Conservation (phyloP, 2,329 filamentous ascomycete species). For the Graphilbum fragrans region DNA sequence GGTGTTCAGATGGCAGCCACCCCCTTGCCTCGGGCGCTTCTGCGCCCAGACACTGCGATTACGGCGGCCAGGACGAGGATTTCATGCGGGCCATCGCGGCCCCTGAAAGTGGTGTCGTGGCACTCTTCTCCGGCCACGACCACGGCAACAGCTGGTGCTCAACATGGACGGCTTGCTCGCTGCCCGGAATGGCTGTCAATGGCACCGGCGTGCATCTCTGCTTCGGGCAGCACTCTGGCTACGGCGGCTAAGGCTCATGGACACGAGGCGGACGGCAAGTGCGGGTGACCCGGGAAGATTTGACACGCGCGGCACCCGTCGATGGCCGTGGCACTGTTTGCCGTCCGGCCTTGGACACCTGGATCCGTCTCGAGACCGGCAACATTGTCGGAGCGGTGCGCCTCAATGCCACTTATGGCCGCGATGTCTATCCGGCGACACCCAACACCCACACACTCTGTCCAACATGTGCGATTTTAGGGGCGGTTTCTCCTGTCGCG, state of each 20-base stretch:
- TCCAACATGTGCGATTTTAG: background rate
- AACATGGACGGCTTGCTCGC: constrained; percentile 13
- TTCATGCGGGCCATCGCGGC: constrained; percentile 45
- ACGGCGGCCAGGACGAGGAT: constrained; percentile 32
- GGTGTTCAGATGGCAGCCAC: constrained; percentile 16
- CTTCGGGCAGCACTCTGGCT: constrained; percentile 54
- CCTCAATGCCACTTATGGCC: constrained; percentile 39
- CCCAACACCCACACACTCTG: constrained; percentile 9
- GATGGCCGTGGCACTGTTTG: background rate
- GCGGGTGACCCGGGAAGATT: constrained; percentile 19
- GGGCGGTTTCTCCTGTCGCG: too few species aligned
- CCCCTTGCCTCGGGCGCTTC: constrained; percentile 14
- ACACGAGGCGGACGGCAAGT: constrained; percentile 42
- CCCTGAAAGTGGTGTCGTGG: constrained; percentile 31
- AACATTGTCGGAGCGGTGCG: constrained; percentile 28
- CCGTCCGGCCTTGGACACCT: constrained; percentile 28
- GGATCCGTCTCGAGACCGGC: constrained; percentile 37
- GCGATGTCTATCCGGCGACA: constrained; percentile 28
- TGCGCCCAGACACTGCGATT: constrained; percentile 2
- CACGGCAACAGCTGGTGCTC: constrained; percentile 43
- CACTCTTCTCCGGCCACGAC: constrained; percentile 43
- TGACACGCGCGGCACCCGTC: constrained; percentile 1
- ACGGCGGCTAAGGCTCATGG: constrained; percentile 57
- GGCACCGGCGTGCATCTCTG: constrained; percentile 21
- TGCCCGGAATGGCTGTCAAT: constrained; percentile 14